Evolutionary conservation across 169 alveolate species (phyloP).

Genomic region (Plasmodium blacklocki): DNA sequence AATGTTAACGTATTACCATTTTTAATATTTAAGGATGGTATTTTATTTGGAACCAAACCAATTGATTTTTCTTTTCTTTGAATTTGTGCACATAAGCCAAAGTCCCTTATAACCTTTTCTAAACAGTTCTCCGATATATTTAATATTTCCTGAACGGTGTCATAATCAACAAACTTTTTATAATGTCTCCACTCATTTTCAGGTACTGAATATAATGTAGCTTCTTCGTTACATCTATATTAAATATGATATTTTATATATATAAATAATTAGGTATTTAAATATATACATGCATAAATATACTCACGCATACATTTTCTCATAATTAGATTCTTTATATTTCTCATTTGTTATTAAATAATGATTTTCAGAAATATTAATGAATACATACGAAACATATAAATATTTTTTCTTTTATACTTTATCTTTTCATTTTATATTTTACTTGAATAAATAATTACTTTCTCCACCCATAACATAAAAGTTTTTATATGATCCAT

Average conservation of each 20-base stretch:
- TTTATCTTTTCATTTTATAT: conserved; percentile 12
- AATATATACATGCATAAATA: not conserved
- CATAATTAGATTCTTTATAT: not conserved
- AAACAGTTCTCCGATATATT: conserved; percentile 50
- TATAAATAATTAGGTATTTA: no score
- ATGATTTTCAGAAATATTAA: no score
- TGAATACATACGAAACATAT: no score
- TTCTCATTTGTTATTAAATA: not conserved
- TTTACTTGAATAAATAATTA: conserved; percentile 68
- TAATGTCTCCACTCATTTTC: conserved; percentile 52
- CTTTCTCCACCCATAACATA: conserved; percentile 78
- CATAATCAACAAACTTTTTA: conserved; percentile 46
- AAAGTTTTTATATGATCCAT: conserved; percentile 52
- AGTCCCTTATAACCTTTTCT: conserved; percentile 43
- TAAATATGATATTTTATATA: not conserved
- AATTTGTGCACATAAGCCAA: conserved; percentile 45
- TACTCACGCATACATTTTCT: not conserved
- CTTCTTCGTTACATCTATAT: conserved; percentile 43
- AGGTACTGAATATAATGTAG: conserved; percentile 50
- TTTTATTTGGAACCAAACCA: conserved; percentile 48
- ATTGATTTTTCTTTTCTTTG: conserved; percentile 66
- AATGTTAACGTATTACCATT: conserved; percentile 17
- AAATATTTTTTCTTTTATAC: not conserved
- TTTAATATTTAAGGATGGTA: conserved; percentile 24
- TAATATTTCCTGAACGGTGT: conserved; percentile 36